Evolutionary conservation across 495 filamentous ascomycete genomes (phyloP).

Genomic region (Xylaria venustula): DNA sequence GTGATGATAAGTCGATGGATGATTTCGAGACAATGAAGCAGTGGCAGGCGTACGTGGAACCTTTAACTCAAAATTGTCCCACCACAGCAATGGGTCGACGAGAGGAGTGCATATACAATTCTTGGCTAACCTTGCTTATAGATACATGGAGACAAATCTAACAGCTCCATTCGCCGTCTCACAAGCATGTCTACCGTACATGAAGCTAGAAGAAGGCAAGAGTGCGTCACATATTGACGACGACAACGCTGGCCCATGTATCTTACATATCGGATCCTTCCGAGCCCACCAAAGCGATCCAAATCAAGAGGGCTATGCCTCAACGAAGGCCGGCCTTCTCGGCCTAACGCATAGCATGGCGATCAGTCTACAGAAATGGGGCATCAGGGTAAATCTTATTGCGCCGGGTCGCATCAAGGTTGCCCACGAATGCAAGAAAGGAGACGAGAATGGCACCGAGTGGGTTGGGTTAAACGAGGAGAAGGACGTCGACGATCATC

Average conservation of each 20-base stretch:
- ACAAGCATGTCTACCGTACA: conserved; percentile 34
- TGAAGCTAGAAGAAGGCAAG: conserved; percentile 17
- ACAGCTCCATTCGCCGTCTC: conserved; percentile 34
- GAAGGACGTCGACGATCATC: too few species aligned
- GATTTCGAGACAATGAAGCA: conserved; percentile 25
- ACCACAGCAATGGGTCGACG: too few species aligned
- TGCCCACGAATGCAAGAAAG: conserved; percentile 31
- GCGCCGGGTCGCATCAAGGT: conserved; percentile 34
- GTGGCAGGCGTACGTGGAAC: conserved; percentile 22
- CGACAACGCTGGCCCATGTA: conserved; percentile 15
- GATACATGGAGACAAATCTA: conserved; percentile 36
- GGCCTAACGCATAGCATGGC: conserved; percentile 52
- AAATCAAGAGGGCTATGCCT: conserved; percentile 47
- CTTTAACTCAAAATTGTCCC: background rate
- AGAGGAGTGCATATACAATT: too few species aligned
- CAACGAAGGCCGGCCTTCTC: conserved; percentile 47
- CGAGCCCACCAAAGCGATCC: conserved; percentile 31
- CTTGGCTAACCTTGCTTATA: background rate
- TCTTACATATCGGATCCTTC: conserved; percentile 30
- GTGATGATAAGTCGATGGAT: conserved; percentile 28
- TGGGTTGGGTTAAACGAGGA: background rate
- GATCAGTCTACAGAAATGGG: conserved; percentile 21
- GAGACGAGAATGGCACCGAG: conserved; percentile 23
- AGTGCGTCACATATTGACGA: background rate
- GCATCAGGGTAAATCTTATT: conserved; percentile 32